Conservation (phyloP, 1,284 basidiomycete species). For the Irpex sp. region DNA sequence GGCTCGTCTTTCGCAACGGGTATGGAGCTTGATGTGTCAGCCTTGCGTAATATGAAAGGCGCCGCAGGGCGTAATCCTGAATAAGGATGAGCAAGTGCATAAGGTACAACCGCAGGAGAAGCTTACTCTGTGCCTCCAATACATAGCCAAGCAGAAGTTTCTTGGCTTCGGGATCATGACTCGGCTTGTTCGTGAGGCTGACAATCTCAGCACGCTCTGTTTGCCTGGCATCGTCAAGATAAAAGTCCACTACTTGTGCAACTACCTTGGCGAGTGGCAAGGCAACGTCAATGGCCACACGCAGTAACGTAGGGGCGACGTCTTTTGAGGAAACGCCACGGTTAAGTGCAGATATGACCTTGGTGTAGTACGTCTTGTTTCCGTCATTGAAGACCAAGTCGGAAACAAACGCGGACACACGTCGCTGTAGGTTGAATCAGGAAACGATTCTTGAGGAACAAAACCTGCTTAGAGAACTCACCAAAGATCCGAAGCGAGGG, state of each 20-base stretch:
- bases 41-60: conserved; percentile 44
- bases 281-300: conserved; percentile 43
- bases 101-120: neutral
- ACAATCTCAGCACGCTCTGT: conserved; percentile 43
- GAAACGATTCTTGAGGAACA: neutral
- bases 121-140: conserved; percentile 49
- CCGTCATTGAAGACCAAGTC: conserved; percentile 24
- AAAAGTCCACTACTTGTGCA: conserved; percentile 62
- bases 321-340: conserved; percentile 39
- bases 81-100: conserved; percentile 27
- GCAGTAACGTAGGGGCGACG: conserved; percentile 42
- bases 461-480: conserved; percentile 9
- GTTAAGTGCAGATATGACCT: conserved; percentile 41
- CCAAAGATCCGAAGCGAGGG: conserved; percentile 14
- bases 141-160: conserved; percentile 48
- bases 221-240: conserved; percentile 40
- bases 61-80: conserved; percentile 31
- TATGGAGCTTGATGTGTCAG: conserved; percentile 31
- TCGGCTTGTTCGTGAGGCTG: conserved; percentile 30
- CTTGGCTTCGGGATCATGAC: conserved; percentile 22
- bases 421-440: neutral
- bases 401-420: neutral
- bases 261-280: conserved; percentile 45
- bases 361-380: conserved; percentile 32
- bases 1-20: conserved; percentile 36